Conservation (phyloP, 2,329 filamentous ascomycete genomes). For the Aspergillus flavus region DNA sequence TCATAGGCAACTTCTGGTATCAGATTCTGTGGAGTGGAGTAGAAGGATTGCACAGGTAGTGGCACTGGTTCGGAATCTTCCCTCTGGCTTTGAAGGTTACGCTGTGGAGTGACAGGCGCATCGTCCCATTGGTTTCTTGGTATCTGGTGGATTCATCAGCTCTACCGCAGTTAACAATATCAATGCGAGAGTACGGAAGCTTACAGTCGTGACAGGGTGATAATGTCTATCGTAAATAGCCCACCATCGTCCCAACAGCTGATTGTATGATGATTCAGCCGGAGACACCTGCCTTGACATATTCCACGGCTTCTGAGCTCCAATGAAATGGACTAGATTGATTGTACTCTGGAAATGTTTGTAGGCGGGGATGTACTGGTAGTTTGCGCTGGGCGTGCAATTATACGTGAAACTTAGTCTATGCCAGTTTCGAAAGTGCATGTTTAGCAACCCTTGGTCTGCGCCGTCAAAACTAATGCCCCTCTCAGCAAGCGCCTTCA, state of each 20-base stretch:
- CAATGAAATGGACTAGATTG: slow-evolving; percentile 92
- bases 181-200: background rate
- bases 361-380: slow-evolving; percentile 96
- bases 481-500: slow-evolving; percentile 78
- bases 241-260: slow-evolving; percentile 91
- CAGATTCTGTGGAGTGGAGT: background rate
- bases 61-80: background rate
- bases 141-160: slow-evolving; percentile 4
- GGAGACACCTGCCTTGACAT: slow-evolving; percentile 49
- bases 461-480: slow-evolving; percentile 96
- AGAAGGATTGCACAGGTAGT: background rate
- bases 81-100: background rate
- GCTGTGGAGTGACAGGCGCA: background rate
- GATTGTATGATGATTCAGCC: slow-evolving; percentile 63
- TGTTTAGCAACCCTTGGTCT: slow-evolving; percentile 93
- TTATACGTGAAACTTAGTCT: slow-evolving; percentile 95
- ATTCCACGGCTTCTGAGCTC: slow-evolving; percentile 85
- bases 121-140: background rate
- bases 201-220: slow-evolving; percentile 40
- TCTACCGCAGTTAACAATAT: no score
- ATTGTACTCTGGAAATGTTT: slow-evolving; percentile 89
- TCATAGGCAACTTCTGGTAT: background rate
- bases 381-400: slow-evolving; percentile 92
- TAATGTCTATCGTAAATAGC: slow-evolving; percentile 90
- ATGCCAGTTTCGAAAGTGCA: slow-evolving; percentile 86